Evolutionary conservation across 225 moss, liverwort and hornwort species (phyloP).

Genomic region (Rhytidiadelphus loreus): DNA sequence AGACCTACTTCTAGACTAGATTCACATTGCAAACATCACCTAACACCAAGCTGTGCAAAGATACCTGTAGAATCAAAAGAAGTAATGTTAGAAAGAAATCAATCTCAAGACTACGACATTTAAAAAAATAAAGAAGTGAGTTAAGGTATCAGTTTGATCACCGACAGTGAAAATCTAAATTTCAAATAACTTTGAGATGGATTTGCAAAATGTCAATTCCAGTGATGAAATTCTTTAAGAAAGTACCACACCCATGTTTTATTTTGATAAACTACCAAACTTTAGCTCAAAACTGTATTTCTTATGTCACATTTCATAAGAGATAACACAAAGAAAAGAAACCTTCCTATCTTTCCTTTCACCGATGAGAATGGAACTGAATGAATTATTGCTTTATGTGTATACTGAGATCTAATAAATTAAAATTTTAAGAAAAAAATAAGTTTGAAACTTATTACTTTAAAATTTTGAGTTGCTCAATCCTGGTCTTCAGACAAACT

Average conservation of each 20-base stretch:
- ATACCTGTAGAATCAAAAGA: too few relatives aligned
- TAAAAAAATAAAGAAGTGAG: neutral
- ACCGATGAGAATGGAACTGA: neutral
- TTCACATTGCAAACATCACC: too few relatives aligned
- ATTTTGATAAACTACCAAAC: neutral
- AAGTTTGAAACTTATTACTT: too few relatives aligned
- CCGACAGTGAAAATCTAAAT: neutral
- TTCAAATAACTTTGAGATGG: neutral
- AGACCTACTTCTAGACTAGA: too few relatives aligned
- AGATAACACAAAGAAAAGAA: neutral
- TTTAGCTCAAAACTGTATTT: neutral
- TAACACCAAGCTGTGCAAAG: too few relatives aligned
- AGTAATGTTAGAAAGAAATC: neutral
- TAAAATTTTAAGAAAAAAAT: neutral
- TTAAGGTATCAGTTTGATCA: neutral
- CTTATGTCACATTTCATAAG: neutral
- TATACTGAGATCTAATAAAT: neutral
- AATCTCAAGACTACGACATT: neutral
- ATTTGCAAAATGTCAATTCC: neutral
- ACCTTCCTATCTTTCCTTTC: neutral
- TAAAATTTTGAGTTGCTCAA: neutral
- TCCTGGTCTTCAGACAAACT: neutral
- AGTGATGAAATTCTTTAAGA: neutral
- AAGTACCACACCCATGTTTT: neutral
- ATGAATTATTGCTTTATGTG: neutral